A percentile compares a stretch with the other conserved stretches of the same genome.
Conservation (phyloP, 2,329 filamentous ascomycete species). For the Neonectria ditissima region DNA sequence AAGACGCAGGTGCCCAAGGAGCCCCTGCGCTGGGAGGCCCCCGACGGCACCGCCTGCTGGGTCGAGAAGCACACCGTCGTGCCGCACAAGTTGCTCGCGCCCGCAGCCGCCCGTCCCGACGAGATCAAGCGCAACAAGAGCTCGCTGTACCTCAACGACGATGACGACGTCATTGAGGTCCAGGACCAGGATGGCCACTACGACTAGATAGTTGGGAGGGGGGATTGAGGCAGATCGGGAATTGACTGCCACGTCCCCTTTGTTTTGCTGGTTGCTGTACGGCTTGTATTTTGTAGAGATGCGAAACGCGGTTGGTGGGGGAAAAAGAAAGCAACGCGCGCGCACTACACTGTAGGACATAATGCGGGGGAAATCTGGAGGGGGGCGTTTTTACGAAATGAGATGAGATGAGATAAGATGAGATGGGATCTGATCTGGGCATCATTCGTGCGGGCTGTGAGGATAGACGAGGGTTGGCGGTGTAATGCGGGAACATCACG, state of each 20-base stretch:
- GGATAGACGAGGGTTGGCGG: constrained; percentile 1
- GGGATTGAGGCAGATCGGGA: no score
- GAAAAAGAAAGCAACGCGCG: neutral
- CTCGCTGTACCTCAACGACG: constrained; percentile 43
- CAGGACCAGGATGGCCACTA: constrained; percentile 42
- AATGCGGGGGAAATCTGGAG: constrained; percentile 3
- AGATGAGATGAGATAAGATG: constrained; percentile 23
- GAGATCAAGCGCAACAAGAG: constrained; percentile 41
- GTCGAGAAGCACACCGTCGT: constrained; percentile 52
- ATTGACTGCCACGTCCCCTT: no score
- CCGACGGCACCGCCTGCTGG: constrained; percentile 52
- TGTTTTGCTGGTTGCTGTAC: no score
- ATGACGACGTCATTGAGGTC: constrained; percentile 45
- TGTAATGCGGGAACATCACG: constrained; percentile 1
- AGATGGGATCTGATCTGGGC: constrained; percentile 15
- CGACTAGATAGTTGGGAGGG: constrained; percentile 37
- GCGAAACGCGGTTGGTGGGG: no score
- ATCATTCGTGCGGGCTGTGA: constrained; percentile 2
- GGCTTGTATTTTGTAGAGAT: neutral
- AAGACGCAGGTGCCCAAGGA: constrained; percentile 36
- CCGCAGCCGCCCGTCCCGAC: constrained; percentile 17
- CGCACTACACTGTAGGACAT: neutral
- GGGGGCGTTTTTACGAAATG: constrained; percentile 2
- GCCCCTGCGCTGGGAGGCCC: constrained; percentile 51
- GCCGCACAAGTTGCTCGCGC: constrained; percentile 29